phyloP scores from a whole-genome alignment of 495 filamentous ascomycete species.

The Platismatia glauca region DNA sequence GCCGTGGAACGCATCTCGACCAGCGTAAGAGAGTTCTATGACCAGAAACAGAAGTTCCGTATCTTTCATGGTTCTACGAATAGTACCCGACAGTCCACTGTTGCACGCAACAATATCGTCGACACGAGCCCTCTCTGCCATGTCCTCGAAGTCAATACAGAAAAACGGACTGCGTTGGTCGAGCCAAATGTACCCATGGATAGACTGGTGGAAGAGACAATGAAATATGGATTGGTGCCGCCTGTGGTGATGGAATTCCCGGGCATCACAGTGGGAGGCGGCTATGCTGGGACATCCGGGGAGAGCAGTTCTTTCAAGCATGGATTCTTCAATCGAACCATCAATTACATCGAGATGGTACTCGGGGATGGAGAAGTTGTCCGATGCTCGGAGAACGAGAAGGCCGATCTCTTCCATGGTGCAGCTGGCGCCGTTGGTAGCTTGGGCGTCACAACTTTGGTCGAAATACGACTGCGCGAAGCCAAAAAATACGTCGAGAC shows the following conservation, averaged over 20 bases:
- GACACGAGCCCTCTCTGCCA: constrained; percentile 47
- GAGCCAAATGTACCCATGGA: constrained; percentile 50
- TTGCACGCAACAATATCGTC: constrained; percentile 39
- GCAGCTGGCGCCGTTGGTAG: constrained; percentile 45
- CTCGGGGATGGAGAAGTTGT: constrained; percentile 44
- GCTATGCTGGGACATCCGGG: constrained; percentile 46
- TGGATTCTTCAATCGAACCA: constrained; percentile 47
- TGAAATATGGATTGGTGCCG: constrained; percentile 37
- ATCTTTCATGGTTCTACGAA: constrained; percentile 76
- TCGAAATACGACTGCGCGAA: constrained; percentile 43
- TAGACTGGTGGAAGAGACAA: constrained; percentile 35
- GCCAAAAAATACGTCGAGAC: constrained; percentile 43
- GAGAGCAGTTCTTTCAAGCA: constrained; percentile 49
- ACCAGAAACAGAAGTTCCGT: constrained; percentile 53
- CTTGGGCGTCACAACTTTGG: constrained; percentile 43
- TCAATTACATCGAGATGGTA: constrained; percentile 45
- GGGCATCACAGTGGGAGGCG: constrained; percentile 49
- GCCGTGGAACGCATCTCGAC: constrained; percentile 39
- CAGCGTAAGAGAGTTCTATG: constrained; percentile 46
- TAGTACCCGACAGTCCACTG: constrained; percentile 48
- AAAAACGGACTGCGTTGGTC: constrained; percentile 35
- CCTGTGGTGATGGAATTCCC: constrained; percentile 52
- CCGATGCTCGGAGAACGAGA: constrained; percentile 31
- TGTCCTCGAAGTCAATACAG: constrained; percentile 44
- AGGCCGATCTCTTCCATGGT: constrained; percentile 43